Evolutionary conservation across 2,329 filamentous ascomycete species (phyloP).

Genomic region (Hymenoscyphus infarciens): DNA sequence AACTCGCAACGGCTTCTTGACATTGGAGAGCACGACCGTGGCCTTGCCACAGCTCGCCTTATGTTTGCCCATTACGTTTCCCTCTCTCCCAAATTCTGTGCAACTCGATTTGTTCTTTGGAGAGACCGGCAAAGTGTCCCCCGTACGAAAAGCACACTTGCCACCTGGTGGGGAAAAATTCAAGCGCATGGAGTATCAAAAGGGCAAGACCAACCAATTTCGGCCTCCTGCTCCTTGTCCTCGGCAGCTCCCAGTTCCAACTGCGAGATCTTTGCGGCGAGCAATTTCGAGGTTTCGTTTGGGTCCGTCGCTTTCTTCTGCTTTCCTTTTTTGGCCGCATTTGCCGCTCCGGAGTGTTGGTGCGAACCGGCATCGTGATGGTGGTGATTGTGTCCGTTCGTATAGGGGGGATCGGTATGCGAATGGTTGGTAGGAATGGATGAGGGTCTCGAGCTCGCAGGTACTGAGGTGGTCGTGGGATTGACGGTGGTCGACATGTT

Average conservation of each 20-base stretch:
- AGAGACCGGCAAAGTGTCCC: background rate
- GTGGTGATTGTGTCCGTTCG: constrained; percentile 39
- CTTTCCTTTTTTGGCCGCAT: constrained; percentile 71
- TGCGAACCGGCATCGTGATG: constrained; percentile 38
- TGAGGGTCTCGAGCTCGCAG: constrained; percentile 32
- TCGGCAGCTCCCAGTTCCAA: constrained; percentile 89
- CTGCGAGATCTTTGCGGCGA: constrained; percentile 92
- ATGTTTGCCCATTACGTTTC: background rate
- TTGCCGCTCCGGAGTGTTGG: constrained; percentile 46
- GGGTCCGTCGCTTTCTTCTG: constrained; percentile 81
- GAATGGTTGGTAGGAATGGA: constrained; percentile 29
- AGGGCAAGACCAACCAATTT: constrained; percentile 70
- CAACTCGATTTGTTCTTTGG: background rate
- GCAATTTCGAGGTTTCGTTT: constrained; percentile 84
- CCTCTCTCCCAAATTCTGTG: background rate
- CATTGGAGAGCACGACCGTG: background rate
- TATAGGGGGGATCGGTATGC: constrained; percentile 30
- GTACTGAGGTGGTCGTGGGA: constrained; percentile 38
- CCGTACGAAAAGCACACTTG: constrained; percentile 3
- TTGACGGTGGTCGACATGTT: constrained; percentile 36
- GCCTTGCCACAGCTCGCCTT: background rate
- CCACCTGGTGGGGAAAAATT: constrained; percentile 10
- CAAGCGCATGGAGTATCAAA: constrained; percentile 16
- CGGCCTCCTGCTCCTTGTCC: constrained; percentile 91
- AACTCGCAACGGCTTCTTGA: background rate